A percentile compares a stretch with the other conserved stretches of the same genome.
phyloP scores from a whole-genome alignment of 495 filamentous ascomycete species.

The Penicillium goetzii region DNA sequence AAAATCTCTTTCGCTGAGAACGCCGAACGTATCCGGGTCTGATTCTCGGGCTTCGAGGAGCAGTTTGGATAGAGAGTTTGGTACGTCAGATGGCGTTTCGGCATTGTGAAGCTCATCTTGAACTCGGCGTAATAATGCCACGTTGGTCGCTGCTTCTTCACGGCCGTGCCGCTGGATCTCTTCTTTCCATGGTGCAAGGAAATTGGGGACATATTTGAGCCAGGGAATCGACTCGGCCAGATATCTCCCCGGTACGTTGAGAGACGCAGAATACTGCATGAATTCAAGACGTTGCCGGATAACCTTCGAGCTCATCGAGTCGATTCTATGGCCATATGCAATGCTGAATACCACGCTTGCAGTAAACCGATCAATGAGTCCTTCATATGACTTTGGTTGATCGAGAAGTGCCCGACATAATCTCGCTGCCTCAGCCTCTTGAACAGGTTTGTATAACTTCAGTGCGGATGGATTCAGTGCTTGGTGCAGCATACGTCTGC shows the following conservation, averaged over 20 bases:
- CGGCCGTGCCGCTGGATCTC: conserved; percentile 25
- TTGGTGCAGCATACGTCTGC: conserved; percentile 45
- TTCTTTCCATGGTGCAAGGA: conserved; percentile 35
- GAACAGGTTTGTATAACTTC: conserved; percentile 51
- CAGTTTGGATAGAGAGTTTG: conserved; percentile 36
- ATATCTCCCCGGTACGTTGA: conserved; percentile 28
- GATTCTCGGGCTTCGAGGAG: conserved; percentile 40
- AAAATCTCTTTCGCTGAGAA: conserved; percentile 42
- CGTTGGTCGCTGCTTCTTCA: conserved; percentile 18
- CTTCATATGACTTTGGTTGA: conserved; percentile 25
- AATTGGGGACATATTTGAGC: conserved; percentile 32
- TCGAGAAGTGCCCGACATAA: conserved; percentile 38
- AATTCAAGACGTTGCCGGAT: conserved; percentile 27
- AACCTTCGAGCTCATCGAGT: conserved; percentile 23
- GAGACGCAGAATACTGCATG: conserved; percentile 28
- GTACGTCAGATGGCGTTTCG: conserved; percentile 11
- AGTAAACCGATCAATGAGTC: conserved; percentile 28
- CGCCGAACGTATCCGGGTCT: conserved; percentile 38
- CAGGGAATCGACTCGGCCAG: conserved; percentile 33
- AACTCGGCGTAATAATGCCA: conserved; percentile 19
- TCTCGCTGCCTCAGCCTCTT: conserved; percentile 43
- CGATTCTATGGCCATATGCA: conserved; percentile 37
- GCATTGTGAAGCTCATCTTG: conserved; percentile 17
- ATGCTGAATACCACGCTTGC: conserved; percentile 36
- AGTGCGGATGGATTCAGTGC: conserved; percentile 50